Base-by-base conservation (phyloP, 495 filamentous ascomycete genomes). In the Xylaria cubensis region DNA sequence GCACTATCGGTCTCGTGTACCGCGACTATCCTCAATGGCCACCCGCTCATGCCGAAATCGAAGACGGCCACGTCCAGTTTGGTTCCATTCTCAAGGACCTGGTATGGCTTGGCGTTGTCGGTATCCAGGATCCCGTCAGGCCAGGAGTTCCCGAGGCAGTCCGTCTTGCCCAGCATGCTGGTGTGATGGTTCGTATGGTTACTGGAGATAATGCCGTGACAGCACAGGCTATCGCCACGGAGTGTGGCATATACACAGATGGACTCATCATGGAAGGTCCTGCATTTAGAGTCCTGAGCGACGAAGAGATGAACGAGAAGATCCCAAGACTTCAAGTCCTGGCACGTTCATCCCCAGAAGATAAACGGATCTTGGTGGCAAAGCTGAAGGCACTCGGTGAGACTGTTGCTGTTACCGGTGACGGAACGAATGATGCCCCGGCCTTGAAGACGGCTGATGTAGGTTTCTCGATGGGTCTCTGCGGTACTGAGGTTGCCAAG, bases 331-430 rank as follows among this genome's bases (percentile, higher is more conserved):
- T 97, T 12, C 92, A 94, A 77, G 94, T 97, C 5, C 89, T 97
- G 69, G 94, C 94, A 39, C 87, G 94, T 51, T 97, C 93, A 1
- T 94, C 91, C 66, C 93, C 93, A 2, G 91, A 94, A 17, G 93
- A 97, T 77, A 97, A 97, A 81, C 87, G 92, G 67, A 90, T 90
- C 34, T 86, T 97, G 44, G 94, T 97, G 34, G 89, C 88, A 72
- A 86, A 89, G 46, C 86, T 97, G 42, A 96, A 94, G 81, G 92
- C 92, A 70, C 84, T 95, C 34, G 93, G 93, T 15, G 94, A 97
- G 80, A 97, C 92, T 19, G 95, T 97, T 63, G 94, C 95, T 51
- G 95, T 98, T 21, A 97, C 94, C 72, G 94, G 94, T 69, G 94
- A 97, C 79, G 94, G 94, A 36, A 97, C 94, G 64, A 97, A 97